Conservation (phyloP, 495 filamentous ascomycete genomes). For the Talaromyces ruber region DNA sequence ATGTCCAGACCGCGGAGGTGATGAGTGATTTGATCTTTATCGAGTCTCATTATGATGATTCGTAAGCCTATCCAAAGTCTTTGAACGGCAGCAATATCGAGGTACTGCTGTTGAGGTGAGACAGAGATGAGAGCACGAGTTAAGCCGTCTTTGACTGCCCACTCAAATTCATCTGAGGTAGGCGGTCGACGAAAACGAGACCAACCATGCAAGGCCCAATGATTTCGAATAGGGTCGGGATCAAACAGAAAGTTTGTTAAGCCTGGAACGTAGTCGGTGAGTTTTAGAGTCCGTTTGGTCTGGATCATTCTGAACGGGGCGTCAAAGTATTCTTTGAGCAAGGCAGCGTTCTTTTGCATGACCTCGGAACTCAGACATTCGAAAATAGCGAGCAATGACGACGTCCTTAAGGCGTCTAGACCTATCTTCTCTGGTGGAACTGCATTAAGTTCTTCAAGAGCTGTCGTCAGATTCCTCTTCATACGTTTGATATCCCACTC, state of each 20-base stretch:
- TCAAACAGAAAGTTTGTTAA: conserved; percentile 77
- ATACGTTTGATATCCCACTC: conserved; percentile 56
- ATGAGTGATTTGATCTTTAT: conserved; percentile 68
- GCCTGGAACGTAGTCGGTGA: conserved; percentile 64
- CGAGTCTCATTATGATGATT: conserved; percentile 58
- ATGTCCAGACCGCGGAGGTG: conserved; percentile 70
- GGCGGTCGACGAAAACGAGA: conserved; percentile 47
- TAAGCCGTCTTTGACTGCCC: conserved; percentile 66
- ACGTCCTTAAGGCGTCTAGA: conserved; percentile 36
- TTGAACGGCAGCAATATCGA: conserved; percentile 43
- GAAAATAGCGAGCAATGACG: conserved; percentile 51
- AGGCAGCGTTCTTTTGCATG: conserved; percentile 42
- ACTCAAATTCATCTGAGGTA: conserved; percentile 65
- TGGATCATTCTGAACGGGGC: conserved; percentile 71
- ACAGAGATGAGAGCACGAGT: conserved; percentile 25
- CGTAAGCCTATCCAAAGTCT: conserved; percentile 70
- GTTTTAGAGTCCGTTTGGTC: conserved; percentile 58
- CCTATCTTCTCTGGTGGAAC: conserved; percentile 39
- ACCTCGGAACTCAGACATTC: conserved; percentile 56
- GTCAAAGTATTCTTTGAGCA: conserved; percentile 57
- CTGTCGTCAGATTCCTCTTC: conserved; percentile 40
- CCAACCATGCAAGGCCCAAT: conserved; percentile 66
- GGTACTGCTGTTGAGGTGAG: conserved; percentile 29
- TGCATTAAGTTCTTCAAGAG: conserved; percentile 38
- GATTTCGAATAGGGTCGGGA: conserved; percentile 42